Base-by-base conservation (phyloP, 2,329 filamentous ascomycete genomes). In the Sarocladium oryzae region DNA sequence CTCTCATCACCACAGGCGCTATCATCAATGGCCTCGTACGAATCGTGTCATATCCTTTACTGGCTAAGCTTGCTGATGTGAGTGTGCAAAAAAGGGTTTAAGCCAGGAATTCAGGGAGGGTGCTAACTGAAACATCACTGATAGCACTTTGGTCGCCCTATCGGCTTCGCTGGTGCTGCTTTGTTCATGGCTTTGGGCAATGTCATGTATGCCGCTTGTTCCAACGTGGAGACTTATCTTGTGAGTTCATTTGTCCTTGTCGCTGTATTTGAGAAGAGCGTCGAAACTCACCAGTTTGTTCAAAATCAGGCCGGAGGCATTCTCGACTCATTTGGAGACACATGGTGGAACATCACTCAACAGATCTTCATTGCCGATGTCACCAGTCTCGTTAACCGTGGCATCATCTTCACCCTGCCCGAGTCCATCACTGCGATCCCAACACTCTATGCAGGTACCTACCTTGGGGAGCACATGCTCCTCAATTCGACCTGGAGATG, bases 311-410 rank as follows among this genome's bases (percentile, higher is more conserved):
- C 76, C 2, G 78, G 74, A 7, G 72, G 78, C 45, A 76, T 85
- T 8, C 80, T 85, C 52, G 83, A 84, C 57, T 74, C 74, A n/a
- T 74, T 81, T 37, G 81, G 82, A n/a, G 61, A 61, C 10, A 64
- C 63, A 0, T 63, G 62, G 15, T 67, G 63, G 50, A 56, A 55
- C 11, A 64, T 67, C 13, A 66, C 62, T 55, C 62, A 67, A 46
- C 63, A 67, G 45, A 60, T 85, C 20, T 80, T 85, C 58, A 79
- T 81, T 52, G 78, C 81, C 28, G 82, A 86, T 57, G 80, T 78
- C 1, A 81, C 80, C 9, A 74, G 72, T 37, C 67, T 85, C 26
- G 70, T 78, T 56, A 81, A 84, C 61, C 76, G 82, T 57, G 81
- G 78, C 21, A 69, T 85, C 40, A 72, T 82, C 57, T 77, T 79